Evolutionary conservation across 2,329 filamentous ascomycete species (phyloP).

Genomic region (Arthroderma sp.): DNA sequence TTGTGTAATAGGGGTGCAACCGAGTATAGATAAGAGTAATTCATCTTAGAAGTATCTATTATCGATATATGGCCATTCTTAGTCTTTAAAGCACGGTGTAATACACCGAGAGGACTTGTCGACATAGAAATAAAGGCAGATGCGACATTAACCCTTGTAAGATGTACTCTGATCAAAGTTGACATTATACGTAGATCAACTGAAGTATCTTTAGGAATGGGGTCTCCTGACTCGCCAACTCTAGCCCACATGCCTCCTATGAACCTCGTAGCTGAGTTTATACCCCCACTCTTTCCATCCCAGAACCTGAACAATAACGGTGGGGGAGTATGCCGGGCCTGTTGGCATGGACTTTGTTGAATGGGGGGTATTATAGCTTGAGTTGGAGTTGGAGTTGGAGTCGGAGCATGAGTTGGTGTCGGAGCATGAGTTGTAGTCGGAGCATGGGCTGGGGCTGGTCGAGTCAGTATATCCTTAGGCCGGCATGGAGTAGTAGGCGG

Average conservation of each 20-base stretch:
- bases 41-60: conserved; percentile 19
- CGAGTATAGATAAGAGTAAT: background rate
- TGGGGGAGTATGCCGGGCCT: background rate
- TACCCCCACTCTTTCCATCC: conserved; percentile 22
- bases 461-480: too few species aligned
- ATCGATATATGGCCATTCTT: conserved; percentile 21
- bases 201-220: conserved; percentile 13
- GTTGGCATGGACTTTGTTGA: too few species aligned
- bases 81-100: conserved; percentile 23
- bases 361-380: too few species aligned
- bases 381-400: background rate
- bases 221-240: background rate
- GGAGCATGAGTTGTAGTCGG: background rate
- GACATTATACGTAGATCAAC: conserved; percentile 16
- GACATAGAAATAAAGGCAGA: conserved; percentile 29
- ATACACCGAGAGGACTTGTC: conserved; percentile 18
- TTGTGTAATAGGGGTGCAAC: background rate
- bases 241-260: conserved; percentile 20
- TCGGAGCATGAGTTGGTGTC: background rate
- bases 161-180: conserved; percentile 18
- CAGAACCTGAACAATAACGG: conserved; percentile 27
- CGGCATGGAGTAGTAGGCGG: background rate
- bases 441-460: background rate
- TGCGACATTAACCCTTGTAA: conserved; percentile 13
- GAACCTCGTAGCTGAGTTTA: conserved; percentile 20